Percentiles rank a stretch among this genome's conserved stretches.
Conservation (phyloP, 306 rosid genomes). For the Styphnolobium japonicum region DNA sequence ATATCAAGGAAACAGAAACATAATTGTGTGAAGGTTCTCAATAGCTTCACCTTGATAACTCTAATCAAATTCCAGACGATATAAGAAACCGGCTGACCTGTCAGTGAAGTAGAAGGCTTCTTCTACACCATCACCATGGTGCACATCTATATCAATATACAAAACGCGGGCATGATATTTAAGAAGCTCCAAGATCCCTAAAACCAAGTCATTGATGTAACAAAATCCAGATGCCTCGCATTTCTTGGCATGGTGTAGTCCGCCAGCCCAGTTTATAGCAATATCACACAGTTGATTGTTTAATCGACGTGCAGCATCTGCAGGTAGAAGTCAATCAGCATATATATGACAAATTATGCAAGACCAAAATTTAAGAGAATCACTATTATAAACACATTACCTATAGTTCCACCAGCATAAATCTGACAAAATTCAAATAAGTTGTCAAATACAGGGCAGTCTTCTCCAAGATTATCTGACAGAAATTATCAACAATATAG, state of each 20-base stretch:
- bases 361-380: conserved; percentile 1
- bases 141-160: conserved; percentile 96
- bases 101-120: conserved; percentile 98
- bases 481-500: conserved; percentile 12
- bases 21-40: background rate
- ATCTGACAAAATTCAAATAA: conserved; percentile 97
- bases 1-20: background rate
- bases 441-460: conserved; percentile 96
- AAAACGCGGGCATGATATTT: conserved; percentile 94
- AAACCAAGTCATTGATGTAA: conserved; percentile 94
- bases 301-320: conserved; percentile 96
- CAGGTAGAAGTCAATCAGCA: conserved; percentile 20
- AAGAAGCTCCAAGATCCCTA: conserved; percentile 96
- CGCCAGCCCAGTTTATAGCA: conserved; percentile 99
- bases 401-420: conserved; percentile 97
- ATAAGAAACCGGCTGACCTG: conserved; percentile 52
- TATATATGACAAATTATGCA: conserved; percentile 12
- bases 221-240: conserved; percentile 99
- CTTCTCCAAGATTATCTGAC: conserved; percentile 97
- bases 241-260: conserved; percentile 96
- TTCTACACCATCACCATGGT: conserved; percentile 99
- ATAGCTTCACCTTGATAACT: background rate
- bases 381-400: conserved; percentile 35
- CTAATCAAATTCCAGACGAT: conserved; percentile 4
- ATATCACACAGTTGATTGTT: conserved; percentile 90